A percentile compares a stretch with the other conserved stretches of the same genome.
Conservation (phyloP, 176 grass and related monocot genomes). For the Pontederia paniculata region DNA sequence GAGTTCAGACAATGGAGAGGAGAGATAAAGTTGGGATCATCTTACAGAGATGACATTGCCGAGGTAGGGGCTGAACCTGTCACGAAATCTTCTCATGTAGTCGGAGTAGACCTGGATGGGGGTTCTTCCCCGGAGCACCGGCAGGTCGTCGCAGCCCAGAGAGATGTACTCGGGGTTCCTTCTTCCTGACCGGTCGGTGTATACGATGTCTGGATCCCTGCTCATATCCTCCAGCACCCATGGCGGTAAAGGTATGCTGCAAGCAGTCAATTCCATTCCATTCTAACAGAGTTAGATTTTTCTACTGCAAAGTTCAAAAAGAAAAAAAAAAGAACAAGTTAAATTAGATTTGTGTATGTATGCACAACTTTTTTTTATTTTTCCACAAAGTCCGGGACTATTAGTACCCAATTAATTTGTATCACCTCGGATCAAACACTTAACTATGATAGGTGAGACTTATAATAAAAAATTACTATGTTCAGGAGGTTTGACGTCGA, state of each 20-base stretch:
- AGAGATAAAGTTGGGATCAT: not conserved
- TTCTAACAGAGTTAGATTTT: not conserved
- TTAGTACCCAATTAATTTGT: no score
- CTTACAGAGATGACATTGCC: conserved; percentile 69
- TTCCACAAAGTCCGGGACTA: no score
- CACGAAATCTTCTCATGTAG: conserved; percentile 87
- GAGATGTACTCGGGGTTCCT: conserved; percentile 97
- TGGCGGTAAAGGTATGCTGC: conserved; percentile 63
- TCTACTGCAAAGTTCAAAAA: not conserved
- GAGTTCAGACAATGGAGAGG: no score
- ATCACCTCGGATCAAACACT: no score
- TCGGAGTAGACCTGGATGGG: conserved; percentile 89
- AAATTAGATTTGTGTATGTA: no score
- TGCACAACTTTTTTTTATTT: no score
- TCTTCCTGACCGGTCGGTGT: conserved; percentile 68
- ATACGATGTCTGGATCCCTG: conserved; percentile 66
- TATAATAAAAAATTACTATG: no score
- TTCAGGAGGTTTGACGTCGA: no score
- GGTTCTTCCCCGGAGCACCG: conserved; percentile 71
- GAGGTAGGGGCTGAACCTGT: conserved; percentile 53
- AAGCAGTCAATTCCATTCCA: conserved; percentile 9
- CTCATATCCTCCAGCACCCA: conserved; percentile 80
- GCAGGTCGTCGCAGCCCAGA: conserved; percentile 63
- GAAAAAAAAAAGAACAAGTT: no score
- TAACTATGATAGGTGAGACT: no score